Evolutionary conservation across 2,329 filamentous ascomycete species (phyloP).

Genomic region (Coniella lustricola): DNA sequence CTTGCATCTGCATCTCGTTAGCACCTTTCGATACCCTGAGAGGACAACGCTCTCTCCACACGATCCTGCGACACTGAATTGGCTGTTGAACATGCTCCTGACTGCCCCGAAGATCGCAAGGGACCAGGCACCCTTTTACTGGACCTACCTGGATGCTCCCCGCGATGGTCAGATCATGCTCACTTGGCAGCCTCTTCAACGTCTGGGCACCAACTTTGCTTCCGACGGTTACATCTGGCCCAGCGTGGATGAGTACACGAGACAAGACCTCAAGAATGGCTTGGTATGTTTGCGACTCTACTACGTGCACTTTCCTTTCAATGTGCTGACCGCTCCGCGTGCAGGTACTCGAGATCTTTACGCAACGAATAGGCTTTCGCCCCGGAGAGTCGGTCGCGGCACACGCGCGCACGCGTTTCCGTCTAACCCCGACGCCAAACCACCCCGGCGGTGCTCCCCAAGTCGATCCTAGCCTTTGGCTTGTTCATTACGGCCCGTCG

Average conservation of each 20-base stretch:
- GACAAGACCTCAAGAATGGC: conserved; percentile 61
- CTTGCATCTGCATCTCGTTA: conserved; percentile 84
- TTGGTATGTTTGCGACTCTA: conserved; percentile 36
- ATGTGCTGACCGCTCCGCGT: not conserved
- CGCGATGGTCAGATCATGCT: conserved; percentile 75
- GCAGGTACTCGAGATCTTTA: conserved; percentile 81
- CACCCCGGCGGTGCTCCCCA: conserved; percentile 62
- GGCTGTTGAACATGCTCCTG: conserved; percentile 48
- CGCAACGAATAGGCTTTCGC: conserved; percentile 74
- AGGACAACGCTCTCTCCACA: conserved; percentile 64
- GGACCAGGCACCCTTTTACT: conserved; percentile 80
- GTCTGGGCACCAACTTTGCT: conserved; percentile 66
- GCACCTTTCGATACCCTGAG: conserved; percentile 71
- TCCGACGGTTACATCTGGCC: conserved; percentile 93
- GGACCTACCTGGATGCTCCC: conserved; percentile 83
- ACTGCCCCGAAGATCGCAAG: conserved; percentile 79
- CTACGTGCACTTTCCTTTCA: not conserved
- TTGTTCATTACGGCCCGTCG: conserved; percentile 80
- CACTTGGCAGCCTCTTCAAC: conserved; percentile 77
- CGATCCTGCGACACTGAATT: conserved; percentile 62
- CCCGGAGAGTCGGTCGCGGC: conserved; percentile 67
- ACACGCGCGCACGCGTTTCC: conserved; percentile 79
- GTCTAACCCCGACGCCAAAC: conserved; percentile 61
- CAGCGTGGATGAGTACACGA: conserved; percentile 69
- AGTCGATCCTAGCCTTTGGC: conserved; percentile 77